Percentiles rank a stretch among this genome's conserved stretches.
Conservation (phyloP, 1,284 basidiomycete species). For the Leccinum brunneo-olivaceum region DNA sequence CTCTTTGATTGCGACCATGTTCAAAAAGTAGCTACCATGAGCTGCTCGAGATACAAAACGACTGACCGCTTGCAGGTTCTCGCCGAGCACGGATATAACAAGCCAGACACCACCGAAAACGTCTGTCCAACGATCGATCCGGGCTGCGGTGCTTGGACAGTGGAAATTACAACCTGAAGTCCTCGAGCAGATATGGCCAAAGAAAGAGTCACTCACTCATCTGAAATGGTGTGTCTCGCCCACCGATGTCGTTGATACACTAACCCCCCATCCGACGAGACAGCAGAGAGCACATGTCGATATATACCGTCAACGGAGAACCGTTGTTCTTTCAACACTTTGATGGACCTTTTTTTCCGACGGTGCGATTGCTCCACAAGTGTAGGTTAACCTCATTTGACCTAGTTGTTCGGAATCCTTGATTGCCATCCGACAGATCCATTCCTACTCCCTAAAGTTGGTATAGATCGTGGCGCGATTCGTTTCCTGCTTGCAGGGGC, state of each 20-base stretch:
- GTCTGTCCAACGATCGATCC: constrained; percentile 88
- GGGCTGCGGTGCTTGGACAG: constrained; percentile 75
- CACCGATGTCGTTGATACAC: constrained; percentile 4
- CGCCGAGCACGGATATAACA: constrained; percentile 80
- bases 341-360: constrained; percentile 89
- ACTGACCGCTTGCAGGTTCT: constrained; percentile 55
- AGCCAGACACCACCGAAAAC: constrained; percentile 94
- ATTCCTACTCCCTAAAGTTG: constrained; percentile 80
- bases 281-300: constrained; percentile 93
- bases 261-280: constrained; percentile 20
- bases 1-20: constrained; percentile 27
- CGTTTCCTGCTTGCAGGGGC: constrained; percentile 92
- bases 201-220: constrained; percentile 90
- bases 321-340: constrained; percentile 97
- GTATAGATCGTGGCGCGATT: constrained; percentile 95
- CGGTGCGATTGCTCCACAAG: constrained; percentile 83
- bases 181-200: constrained; percentile 94
- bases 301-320: constrained; percentile 82
- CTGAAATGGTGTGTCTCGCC: constrained; percentile 79
- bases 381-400: constrained; percentile 48
- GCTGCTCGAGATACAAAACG: background rate
- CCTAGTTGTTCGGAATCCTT: constrained; percentile 1
- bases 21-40: constrained; percentile 26
- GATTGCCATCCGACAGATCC: constrained; percentile 61
- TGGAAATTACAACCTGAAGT: constrained; percentile 78